Evolutionary conservation across 139 green algal genomes (phyloP), one percentile per base, ranked within the genome.

Genomic region (Astrephomene gubernaculifera): DNA sequence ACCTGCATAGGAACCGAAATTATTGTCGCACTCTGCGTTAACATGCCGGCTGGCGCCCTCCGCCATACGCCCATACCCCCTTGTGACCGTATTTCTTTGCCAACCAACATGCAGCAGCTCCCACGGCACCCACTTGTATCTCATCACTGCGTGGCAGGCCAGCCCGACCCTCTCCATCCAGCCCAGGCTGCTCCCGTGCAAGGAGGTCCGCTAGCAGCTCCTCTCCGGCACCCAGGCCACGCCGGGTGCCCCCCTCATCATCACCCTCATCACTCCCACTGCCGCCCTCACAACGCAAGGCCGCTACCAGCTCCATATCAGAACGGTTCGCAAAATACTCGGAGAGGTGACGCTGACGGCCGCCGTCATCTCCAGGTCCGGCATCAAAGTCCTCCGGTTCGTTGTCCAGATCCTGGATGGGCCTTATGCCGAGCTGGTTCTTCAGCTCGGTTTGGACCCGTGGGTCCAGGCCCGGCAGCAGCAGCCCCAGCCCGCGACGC

Each of bases 391-490:
- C 71, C n/a, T 31, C 12, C 6, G 71, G 71, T 27, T 4, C 43
- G 4, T 63, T n/a, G 1, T 2, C 71, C 1, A n/a, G n/a, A 1
- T 7, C 43, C 1, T 6, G 43, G 31, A 6, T 33, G 3, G 71
- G 43, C 44, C 10, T 29, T n/a, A 79, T 19, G 71, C 71, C 71
- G n/a, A 79, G 71, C 41, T 35, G 10, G 12, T 10, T 82, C 41
- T 41, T 21, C 39, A 75, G 82, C 35, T 75, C 5, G 0, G 17
- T 2, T 60, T 78, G 53, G 43, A 71, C 44, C 4, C 60, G 57
- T 43, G 52, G 49, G 41, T 78, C 82, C 54, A 87, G 57, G 38
- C 57, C 24, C 38, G 79, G 82, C 71, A 86, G 35, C 24, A 80
- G 61, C n/a, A 71, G 61, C 9, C 12, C 33, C 38, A 61, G 54